Base-by-base conservation (phyloP, 2,329 filamentous ascomycete genomes). In the Fusarium tjaetaba region DNA sequence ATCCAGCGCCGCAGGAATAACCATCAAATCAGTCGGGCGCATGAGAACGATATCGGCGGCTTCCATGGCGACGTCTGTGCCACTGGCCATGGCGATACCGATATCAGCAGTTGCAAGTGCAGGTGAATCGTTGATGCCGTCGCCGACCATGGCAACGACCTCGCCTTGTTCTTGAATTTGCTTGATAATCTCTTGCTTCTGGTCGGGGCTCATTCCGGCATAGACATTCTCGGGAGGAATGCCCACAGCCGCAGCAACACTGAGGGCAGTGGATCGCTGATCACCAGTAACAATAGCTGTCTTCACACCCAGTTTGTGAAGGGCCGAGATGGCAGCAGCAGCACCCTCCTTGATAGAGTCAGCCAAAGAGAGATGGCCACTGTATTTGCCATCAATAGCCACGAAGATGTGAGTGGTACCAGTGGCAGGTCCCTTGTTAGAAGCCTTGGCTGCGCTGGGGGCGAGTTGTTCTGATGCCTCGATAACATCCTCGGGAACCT, bases 61-160 rank as follows among this genome's bases (percentile, higher is more conserved):
- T 84, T 98, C 96, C 91, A 99, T 97, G 56, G 96, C 96, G 3
- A 99, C 96, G 80, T 98, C 96, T 1, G 96, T 98, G 64, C 96
- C 96, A 13, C 92, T 95, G 10, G 94, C 89, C 82, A 99, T 94
- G 65, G 95, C 95, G 75, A 99, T 97, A 72, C 96, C 96, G 34
- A 98, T 91, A 76, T 97, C 92, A 16, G 96, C 95, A 1, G 95
- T 97, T 1, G 95, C 96, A 16, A 99, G 90, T 2, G 96, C 96
- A 1, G 96, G 96, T 0, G 95, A 97, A 85, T 99, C 96, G 83
- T 99, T 99, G 88, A 99, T 98, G 46, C 96, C 96, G 81, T 99
- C 96, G 59, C 96, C 95, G 20, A 98, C 95, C 96, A 99, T 99
- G 75, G 94, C 96, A 32, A 98, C 94, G 56, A 93, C 86, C 77